These are phyloP conservation scores for Hygrophoropsis aurantiaca DNA, from an alignment of 768 basidiomycete genomes.

Conservation along the genomic window DNA sequence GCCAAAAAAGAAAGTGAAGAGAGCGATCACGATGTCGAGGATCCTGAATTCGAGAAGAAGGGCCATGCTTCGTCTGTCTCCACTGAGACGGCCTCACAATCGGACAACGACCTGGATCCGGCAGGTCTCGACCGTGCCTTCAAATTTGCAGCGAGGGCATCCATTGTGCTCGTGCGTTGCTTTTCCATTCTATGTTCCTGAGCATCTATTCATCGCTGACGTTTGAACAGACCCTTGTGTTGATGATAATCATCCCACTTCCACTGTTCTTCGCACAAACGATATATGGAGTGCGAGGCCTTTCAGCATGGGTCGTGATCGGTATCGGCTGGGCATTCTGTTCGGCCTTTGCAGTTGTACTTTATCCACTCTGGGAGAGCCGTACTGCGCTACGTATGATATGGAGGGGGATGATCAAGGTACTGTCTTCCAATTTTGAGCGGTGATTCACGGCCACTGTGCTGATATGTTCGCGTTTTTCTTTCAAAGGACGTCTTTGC, in stretches of 20 bases:
- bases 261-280: constrained; percentile 85
- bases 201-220: neutral
- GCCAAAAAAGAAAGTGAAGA: constrained; percentile 10
- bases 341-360: constrained; percentile 71
- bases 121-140: constrained; percentile 70
- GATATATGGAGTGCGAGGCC: constrained; percentile 60
- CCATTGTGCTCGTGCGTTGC: constrained; percentile 56
- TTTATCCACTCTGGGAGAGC: constrained; percentile 89
- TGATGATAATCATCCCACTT: constrained; percentile 77
- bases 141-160: constrained; percentile 77
- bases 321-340: constrained; percentile 84
- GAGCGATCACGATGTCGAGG: constrained; percentile 19
- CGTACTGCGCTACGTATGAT: constrained; percentile 64
- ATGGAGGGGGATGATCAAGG: constrained; percentile 61
- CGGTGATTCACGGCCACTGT: neutral
- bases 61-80: constrained; percentile 26
- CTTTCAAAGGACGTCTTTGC: constrained; percentile 39
- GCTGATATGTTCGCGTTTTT: constrained; percentile 5
- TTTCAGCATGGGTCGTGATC: constrained; percentile 79
- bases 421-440: constrained; percentile 16
- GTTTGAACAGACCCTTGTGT: constrained; percentile 48
- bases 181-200: neutral
- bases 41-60: constrained; percentile 40
- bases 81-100: constrained; percentile 36
- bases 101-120: constrained; percentile 63